Evolutionary conservation across 768 basidiomycete genomes (phyloP), one percentile per base, ranked within the genome.

Genomic region (Polyporus arcularius): DNA sequence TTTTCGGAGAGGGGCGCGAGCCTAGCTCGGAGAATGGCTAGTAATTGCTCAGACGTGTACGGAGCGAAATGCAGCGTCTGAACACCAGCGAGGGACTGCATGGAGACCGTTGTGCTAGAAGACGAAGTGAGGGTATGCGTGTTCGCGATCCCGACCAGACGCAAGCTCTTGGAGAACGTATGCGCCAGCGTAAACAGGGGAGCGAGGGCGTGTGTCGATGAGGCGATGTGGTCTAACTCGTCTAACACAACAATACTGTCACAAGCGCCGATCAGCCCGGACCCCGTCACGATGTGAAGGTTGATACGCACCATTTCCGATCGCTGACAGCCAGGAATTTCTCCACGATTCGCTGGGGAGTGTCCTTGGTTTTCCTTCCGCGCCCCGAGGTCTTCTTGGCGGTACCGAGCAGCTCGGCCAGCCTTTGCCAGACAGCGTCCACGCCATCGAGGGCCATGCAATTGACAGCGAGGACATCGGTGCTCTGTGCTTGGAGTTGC

Each of bases 121-220:
- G 85, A 79, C 3, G 86, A 81, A 1, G 89, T 87, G 28, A 96
- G 83, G 5, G 92, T 93, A 67, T 94, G 93, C 2, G 90, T 92
- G 68, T 96, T 96, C 42, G 93, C 92, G 69, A 96, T 94, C 40
- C 89, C 92, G 66, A 95, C 86, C 42, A 94, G 66, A 50, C 91
- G 85, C 58, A 94, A 72, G 40, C 74, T 75, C 10, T 81, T 72
- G 1, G 82, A 71, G 53, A 84, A 75, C 4, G 79, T 72, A 53
- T 82, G 80, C 10, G 88, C 82, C n/a, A 94, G 78, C 4, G 85
- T 79, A 72, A 94, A 92, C 48, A 96, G 74, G 11, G 85, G 74
- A 2, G 81, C 71, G 48, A 94, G 77, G 9, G 83, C 74, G 65
- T 85, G 84, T 1, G 82, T 65, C 10, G 83, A 85, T 3, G 85